phyloP scores from a whole-genome alignment of 352 stramenopile genomes.

The Pilasporangium apinafurcum region DNA sequence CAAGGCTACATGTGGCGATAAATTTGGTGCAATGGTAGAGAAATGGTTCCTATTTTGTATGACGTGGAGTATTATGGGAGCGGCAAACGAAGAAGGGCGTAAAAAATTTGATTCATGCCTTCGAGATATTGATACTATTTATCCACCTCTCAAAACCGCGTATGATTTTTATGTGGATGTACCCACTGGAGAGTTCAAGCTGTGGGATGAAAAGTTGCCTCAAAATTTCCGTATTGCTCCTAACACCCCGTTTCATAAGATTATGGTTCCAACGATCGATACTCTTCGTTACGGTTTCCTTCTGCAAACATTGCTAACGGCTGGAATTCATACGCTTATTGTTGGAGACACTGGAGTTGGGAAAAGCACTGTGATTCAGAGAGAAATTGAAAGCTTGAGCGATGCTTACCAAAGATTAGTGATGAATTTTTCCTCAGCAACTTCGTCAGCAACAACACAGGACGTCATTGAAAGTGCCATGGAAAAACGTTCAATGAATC shows the following conservation, averaged over 20 bases:
- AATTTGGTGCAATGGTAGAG: conserved; percentile 60
- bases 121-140: conserved; percentile 90
- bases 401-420: conserved; percentile 72
- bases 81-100: conserved; percentile 78
- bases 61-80: conserved; percentile 82
- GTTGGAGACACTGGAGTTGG: conserved; percentile 87
- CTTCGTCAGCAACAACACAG: conserved; percentile 80
- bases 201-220: conserved; percentile 81
- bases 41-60: conserved; percentile 86
- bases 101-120: conserved; percentile 86
- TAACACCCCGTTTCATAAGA: conserved; percentile 78
- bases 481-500: conserved; percentile 87
- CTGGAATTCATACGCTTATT: conserved; percentile 80
- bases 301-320: conserved; percentile 67
- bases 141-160: conserved; percentile 86
- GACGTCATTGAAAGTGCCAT: conserved; percentile 89
- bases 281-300: conserved; percentile 79
- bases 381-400: conserved; percentile 73
- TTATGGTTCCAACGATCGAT: conserved; percentile 85
- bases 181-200: conserved; percentile 65
- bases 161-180: conserved; percentile 93
- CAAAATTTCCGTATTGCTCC: conserved; percentile 66
- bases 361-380: conserved; percentile 84
- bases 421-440: conserved; percentile 91
- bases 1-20: conserved; percentile 49